Evolutionary conservation across 179 eudicot species (phyloP).

Genomic region (Nepenthes alata): DNA sequence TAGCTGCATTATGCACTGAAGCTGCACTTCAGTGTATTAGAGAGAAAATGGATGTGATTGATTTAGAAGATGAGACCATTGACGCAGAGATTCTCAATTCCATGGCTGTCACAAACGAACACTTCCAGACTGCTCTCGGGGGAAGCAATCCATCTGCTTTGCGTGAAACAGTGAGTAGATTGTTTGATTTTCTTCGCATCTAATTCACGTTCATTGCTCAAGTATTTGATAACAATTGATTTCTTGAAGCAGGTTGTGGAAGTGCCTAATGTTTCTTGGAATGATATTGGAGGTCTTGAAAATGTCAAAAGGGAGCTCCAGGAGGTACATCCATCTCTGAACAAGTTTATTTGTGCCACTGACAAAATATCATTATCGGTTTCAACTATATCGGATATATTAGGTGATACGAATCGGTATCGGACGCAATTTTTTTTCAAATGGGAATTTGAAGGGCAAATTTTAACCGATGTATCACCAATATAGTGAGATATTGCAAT

Average conservation of each 20-base stretch:
- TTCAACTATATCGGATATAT: too few relatives aligned
- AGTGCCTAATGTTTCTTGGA: constrained; percentile 67
- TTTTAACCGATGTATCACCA: too few relatives aligned
- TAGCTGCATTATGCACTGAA: constrained; percentile 74
- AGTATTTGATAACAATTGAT: not conserved
- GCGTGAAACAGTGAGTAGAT: constrained; percentile 57
- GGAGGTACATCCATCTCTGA: constrained; percentile 28
- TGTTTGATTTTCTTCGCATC: not conserved
- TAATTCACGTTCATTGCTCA: not conserved
- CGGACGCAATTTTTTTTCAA: too few relatives aligned
- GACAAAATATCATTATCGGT: too few relatives aligned
- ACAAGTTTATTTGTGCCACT: not conserved
- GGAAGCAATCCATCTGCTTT: constrained; percentile 59
- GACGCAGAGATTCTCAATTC: constrained; percentile 73
- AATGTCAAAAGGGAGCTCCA: constrained; percentile 66
- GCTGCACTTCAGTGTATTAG: constrained; percentile 83
- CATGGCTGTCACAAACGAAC: constrained; percentile 72
- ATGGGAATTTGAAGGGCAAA: too few relatives aligned
- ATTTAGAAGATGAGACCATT: constrained; percentile 64
- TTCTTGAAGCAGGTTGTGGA: constrained; percentile 41
- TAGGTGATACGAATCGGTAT: too few relatives aligned
- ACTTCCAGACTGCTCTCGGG: constrained; percentile 50
- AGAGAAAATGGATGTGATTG: constrained; percentile 78
- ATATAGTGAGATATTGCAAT: too few relatives aligned
- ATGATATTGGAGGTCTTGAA: constrained; percentile 64